These are phyloP conservation scores for Cryptococcus maquisensis DNA, from an alignment of 1,284 basidiomycete species.

Conservation along the genomic window DNA sequence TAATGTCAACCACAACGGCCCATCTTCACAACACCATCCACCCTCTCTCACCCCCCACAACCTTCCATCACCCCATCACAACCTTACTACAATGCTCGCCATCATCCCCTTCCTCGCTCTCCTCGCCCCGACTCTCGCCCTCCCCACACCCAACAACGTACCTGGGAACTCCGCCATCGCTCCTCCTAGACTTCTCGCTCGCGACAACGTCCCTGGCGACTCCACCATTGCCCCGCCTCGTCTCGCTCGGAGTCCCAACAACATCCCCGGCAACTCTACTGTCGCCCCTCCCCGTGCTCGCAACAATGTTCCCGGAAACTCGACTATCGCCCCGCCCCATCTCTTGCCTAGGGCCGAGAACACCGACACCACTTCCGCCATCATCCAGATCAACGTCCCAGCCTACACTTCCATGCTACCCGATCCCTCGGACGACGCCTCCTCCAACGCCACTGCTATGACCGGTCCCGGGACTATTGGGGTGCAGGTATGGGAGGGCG, in stretches of 20 bases:
- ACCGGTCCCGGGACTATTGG: background rate
- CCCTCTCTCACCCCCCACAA: background rate
- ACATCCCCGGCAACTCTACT: background rate
- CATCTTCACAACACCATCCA: background rate
- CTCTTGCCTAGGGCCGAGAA: background rate
- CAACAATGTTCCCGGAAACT: background rate
- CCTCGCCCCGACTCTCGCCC: background rate
- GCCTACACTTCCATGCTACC: background rate
- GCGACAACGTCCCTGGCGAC: too few relatives aligned
- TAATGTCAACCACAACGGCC: background rate
- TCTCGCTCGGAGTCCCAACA: background rate
- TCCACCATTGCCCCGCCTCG: background rate
- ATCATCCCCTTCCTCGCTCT: background rate
- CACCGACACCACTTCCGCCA: background rate
- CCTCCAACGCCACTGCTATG: background rate
- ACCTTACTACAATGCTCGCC: background rate
- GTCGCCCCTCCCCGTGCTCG: background rate
- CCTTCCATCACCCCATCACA: background rate
- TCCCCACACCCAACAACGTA: background rate
- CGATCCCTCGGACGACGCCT: background rate
- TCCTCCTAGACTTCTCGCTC: background rate
- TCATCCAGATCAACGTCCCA: background rate
- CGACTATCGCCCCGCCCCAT: background rate
- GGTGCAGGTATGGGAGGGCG: background rate
- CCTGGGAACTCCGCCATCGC: background rate